phyloP scores from a whole-genome alignment of 2,329 filamentous ascomycete species.

The Lithohypha guttulata region DNA sequence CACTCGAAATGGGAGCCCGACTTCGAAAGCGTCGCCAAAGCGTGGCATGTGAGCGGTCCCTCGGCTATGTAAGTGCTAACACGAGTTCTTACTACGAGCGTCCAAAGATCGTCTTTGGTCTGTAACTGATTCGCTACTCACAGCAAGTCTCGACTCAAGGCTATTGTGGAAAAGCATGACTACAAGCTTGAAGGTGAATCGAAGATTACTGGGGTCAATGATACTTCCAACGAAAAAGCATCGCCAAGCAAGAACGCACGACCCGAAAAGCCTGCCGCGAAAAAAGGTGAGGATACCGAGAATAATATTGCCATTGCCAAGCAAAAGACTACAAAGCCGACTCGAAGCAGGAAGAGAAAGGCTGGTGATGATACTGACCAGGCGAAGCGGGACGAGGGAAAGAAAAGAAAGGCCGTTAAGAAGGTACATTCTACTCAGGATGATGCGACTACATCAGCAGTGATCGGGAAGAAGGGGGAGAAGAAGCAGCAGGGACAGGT shows the following conservation, averaged over 20 bases:
- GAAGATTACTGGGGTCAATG: not conserved
- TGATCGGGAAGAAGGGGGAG: too few species aligned
- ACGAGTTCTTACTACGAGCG: too few species aligned
- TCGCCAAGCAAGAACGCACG: not conserved
- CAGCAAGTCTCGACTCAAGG: conserved; percentile 3
- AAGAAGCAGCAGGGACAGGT: too few species aligned
- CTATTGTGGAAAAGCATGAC: conserved; percentile 1
- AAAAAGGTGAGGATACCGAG: not conserved
- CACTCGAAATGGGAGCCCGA: conserved; percentile 2
- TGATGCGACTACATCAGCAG: not conserved
- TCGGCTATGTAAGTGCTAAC: not conserved
- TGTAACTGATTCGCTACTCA: too few species aligned
- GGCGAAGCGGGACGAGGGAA: too few species aligned
- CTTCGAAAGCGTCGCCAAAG: conserved; percentile 4
- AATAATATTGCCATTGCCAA: too few species aligned
- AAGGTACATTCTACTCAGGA: not conserved
- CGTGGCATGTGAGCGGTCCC: conserved; percentile 1
- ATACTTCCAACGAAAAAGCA: too few species aligned
- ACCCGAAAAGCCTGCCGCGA: not conserved
- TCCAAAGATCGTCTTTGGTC: too few species aligned
- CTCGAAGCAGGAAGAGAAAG: not conserved
- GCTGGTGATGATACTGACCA: not conserved
- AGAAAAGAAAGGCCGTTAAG: not conserved
- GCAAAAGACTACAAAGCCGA: not conserved
- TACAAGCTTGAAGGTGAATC: conserved; percentile 3